Conservation (phyloP, 805 yeast species). For the Barnettozyma botsteinii region DNA sequence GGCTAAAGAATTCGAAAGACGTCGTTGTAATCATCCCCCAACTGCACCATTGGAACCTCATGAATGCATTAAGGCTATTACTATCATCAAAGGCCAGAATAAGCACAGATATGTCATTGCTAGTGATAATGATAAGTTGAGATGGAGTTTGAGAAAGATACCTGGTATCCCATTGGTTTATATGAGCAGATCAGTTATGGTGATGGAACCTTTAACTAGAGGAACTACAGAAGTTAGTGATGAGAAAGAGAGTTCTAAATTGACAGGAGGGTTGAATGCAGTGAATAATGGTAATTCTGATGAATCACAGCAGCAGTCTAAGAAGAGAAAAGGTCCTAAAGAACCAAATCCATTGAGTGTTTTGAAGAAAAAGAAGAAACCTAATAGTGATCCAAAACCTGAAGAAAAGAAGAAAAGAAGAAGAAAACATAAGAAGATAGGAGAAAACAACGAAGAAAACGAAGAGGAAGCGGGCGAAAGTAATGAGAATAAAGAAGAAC, state of each 20-base stretch:
- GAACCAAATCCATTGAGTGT: slow-evolving; percentile 90
- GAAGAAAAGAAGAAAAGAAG: slow-evolving; percentile 18
- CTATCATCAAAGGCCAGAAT: slow-evolving; percentile 66
- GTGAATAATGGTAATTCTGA: slow-evolving; percentile 43
- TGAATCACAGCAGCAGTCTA: slow-evolving; percentile 20
- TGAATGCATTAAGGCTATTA: slow-evolving; percentile 73
- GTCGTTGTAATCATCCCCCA: slow-evolving; percentile 84
- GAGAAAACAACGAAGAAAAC: slow-evolving; percentile 8
- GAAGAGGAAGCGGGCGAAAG: slow-evolving; percentile 2
- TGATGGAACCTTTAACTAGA: slow-evolving; percentile 87
- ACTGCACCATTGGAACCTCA: slow-evolving; percentile 54
- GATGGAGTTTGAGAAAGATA: slow-evolving; percentile 61
- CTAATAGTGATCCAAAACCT: slow-evolving; percentile 13
- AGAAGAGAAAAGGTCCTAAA: slow-evolving; percentile 64
- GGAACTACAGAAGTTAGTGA: slow-evolving; percentile 51
- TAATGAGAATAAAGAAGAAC: not conserved
- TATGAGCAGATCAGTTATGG: slow-evolving; percentile 88
- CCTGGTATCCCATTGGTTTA: slow-evolving; percentile 91
- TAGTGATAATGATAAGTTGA: slow-evolving; percentile 61
- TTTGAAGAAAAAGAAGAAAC: slow-evolving; percentile 55
- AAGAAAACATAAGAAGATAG: slow-evolving; percentile 18
- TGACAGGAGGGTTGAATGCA: slow-evolving; percentile 75
- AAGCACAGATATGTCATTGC: slow-evolving; percentile 91
- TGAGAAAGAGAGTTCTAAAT: slow-evolving; percentile 56
- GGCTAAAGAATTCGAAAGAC: slow-evolving; percentile 82